A percentile compares a stretch with the other conserved stretches of the same genome.
phyloP scores from a whole-genome alignment of 768 basidiomycete species.

The Baorangia bicolor region DNA sequence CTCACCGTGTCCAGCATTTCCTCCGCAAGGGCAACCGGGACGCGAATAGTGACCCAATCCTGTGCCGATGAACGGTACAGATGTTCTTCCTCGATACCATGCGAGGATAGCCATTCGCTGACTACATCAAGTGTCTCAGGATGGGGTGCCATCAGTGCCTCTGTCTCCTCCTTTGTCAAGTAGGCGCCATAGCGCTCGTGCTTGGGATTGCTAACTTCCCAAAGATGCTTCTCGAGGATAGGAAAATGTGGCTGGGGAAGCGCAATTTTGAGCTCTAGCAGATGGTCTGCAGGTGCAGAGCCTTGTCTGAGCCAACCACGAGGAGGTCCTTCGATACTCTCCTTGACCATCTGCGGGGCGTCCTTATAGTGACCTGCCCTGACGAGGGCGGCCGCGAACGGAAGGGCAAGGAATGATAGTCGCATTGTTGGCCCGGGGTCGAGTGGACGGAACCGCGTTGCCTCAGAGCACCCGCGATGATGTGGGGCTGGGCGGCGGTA shows the following conservation, averaged over 20 bases:
- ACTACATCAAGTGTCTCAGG: conserved; percentile 52
- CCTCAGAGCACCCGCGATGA: not conserved
- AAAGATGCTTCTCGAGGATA: conserved; percentile 49
- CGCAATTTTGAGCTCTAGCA: conserved; percentile 56
- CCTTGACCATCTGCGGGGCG: conserved; percentile 43
- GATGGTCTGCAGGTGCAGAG: conserved; percentile 43
- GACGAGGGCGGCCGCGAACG: conserved; percentile 13
- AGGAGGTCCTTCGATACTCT: conserved; percentile 44
- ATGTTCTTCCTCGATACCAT: conserved; percentile 51
- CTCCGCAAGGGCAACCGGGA: conserved; percentile 61
- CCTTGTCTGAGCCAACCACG: conserved; percentile 47
- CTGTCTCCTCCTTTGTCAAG: conserved; percentile 65
- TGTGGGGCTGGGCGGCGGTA: not conserved
- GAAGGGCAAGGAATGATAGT: conserved; percentile 9
- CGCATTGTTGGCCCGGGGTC: conserved; percentile 7
- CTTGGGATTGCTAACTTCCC: conserved; percentile 56
- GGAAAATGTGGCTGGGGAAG: conserved; percentile 53
- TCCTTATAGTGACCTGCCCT: conserved; percentile 8
- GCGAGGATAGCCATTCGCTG: conserved; percentile 57
- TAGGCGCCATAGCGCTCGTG: conserved; percentile 55
- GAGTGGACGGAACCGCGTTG: not conserved
- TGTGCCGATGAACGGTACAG: conserved; percentile 58
- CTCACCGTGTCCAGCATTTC: conserved; percentile 69
- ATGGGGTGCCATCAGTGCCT: conserved; percentile 58
- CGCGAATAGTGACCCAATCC: conserved; percentile 64